Base-by-base conservation (phyloP, 805 yeast species). In the Wickerhamomyces rabaulensis region DNA sequence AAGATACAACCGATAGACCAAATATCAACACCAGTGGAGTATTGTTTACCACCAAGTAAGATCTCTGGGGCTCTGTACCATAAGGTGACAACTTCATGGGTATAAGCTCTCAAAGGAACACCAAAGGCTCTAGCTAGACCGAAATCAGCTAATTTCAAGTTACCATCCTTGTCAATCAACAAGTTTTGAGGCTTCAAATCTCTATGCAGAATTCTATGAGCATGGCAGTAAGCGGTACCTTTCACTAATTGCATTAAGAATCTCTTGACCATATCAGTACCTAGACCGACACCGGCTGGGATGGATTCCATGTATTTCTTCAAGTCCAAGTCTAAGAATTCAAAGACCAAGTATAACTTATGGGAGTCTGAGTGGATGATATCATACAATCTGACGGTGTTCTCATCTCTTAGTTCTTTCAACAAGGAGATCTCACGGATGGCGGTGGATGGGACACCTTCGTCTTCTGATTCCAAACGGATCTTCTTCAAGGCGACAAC, bases 41-140 rank as follows among this genome's bases (percentile, higher is more conserved):
- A 94, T 61, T 94, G 97, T 56, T 95, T 87, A 3, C 97, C 97
- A 13, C 99, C 99, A 53, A 94, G 77, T 50, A 94, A 71, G 47
- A 94, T 88, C 68, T 94, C 99, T 4, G 99, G 99, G 0, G 97
- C 89, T 55, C 99, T 76, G 66, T 94, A 94, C 99, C 99, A 94
- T 56, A 94, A 71, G 0, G 99, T 94, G 42, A 94, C 99, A 41
- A 94, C 98, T 66, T 94, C 99, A 68, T 94, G 97, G 12, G 99
- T 92, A 62, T 92, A 94, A 2, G 97, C 95, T 60, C 97, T 80
- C 51, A 94, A 78, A 1, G 99, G 99, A 13, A 94, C 97, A 44
- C 99, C 99, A 66, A 90, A 94, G 0, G 97, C 98, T 51, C 99
- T 74, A 0, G 99, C 99, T 44, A 94, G 74, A 29, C 99, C 99